Base-by-base conservation (phyloP, 2,329 filamentous ascomycete genomes). In the Calonectria hawksworthii region DNA sequence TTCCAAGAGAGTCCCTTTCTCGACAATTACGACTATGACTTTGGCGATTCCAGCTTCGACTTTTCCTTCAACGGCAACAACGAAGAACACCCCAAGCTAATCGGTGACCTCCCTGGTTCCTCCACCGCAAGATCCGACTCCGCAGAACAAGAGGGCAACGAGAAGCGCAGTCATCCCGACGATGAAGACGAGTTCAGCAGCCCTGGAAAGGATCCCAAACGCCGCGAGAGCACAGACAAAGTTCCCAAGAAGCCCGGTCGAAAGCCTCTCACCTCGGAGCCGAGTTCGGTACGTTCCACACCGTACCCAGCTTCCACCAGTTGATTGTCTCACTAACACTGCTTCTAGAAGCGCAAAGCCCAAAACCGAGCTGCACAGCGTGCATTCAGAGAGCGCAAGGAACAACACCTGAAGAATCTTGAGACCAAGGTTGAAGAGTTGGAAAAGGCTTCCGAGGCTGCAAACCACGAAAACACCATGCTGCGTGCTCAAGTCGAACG, bases 181-280 rank as follows among this genome's bases (percentile, higher is more conserved):
- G 92, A 93, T 38, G 92, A 94, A 16, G 92, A 92, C 2, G 93
- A 94, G 8, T 94, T 90, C n/a, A 84, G 86, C 34, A 83, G 81
- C 47, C 81, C 82, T 23, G 86, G 87, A 70, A 87, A 86, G 54
- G 86, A 87, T 21, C 86, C 89, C 73, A 97, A 96, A 88, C 92
- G 95, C 77, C 92, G 94, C 74, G 96, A 98, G 85, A 92, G 93
- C 73, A 93, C 95, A 71, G 95, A 96, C 56, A 98, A 97, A 86
- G 90, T 93, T 54, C 92, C 95, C 30, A 99, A 99, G 92, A 99
- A 99, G 87, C 96, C 97, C 6, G 97, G 97, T 66, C 92, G 97
- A 77, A 99, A 99, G 89, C 97, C 96, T 26, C 89, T 99, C 81
- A 99, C 95, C 63, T 98, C 95, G 28, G 97, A 99, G 85, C 97